Evolutionary conservation across 805 yeast genomes (phyloP).

Genomic region (Limtongia smithiae): DNA sequence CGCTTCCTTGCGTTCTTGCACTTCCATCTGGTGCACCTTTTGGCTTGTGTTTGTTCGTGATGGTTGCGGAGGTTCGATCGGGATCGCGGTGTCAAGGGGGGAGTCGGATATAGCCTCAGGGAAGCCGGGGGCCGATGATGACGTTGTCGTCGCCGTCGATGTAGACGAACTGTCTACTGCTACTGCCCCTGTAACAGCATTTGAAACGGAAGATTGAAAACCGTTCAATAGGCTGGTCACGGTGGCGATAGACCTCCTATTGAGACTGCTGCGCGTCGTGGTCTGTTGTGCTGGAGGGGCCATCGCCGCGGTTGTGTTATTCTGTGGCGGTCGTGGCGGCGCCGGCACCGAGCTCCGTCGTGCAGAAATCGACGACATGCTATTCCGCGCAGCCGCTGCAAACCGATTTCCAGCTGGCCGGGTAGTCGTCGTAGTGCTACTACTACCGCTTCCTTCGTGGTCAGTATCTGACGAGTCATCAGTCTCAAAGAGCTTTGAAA

Average conservation of each 20-base stretch:
- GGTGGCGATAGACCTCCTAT: not conserved
- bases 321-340: not conserved
- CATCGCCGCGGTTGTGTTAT: not conserved
- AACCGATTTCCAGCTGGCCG: too few species aligned
- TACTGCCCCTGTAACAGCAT: too few species aligned
- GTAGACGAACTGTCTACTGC: too few species aligned
- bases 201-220: too few species aligned
- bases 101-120: too few species aligned
- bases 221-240: too few species aligned
- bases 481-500: constrained; percentile 39
- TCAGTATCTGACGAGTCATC: constrained; percentile 29
- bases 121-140: too few species aligned
- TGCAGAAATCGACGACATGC: not conserved
- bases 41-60: constrained; percentile 8
- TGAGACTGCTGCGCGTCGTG: not conserved
- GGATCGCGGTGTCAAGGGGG: too few species aligned
- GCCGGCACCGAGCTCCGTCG: constrained; percentile 13
- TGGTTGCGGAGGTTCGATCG: too few species aligned
- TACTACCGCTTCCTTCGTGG: constrained; percentile 8
- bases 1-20: constrained; percentile 47
- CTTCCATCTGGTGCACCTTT: constrained; percentile 40
- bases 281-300: not conserved
- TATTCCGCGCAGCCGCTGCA: not conserved
- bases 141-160: not conserved
- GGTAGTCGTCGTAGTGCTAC: not conserved